Evolutionary conservation across 139 green algal species (phyloP).

Genomic region (Edaphochlamys debaryana): DNA sequence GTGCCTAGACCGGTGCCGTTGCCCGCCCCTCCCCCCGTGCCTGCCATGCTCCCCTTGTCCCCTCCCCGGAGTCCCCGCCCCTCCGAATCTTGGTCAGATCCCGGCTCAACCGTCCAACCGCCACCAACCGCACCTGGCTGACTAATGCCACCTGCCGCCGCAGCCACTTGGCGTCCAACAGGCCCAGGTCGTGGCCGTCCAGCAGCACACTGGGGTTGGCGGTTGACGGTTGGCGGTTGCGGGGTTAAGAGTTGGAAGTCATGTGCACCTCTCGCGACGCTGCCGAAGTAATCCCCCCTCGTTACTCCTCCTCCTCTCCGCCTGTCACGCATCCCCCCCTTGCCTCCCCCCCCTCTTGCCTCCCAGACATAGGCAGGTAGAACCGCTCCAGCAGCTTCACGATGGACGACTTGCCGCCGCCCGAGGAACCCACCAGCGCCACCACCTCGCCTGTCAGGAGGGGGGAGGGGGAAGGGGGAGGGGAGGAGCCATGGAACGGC

Average conservation of each 20-base stretch:
- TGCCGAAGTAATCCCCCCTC: neutral
- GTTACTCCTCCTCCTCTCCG: constrained; percentile 15
- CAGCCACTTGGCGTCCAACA: constrained; percentile 75
- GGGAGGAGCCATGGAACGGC: too few species aligned
- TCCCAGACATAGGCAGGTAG: constrained; percentile 74
- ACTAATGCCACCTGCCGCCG: constrained; percentile 56
- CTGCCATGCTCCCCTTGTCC: too few species aligned
- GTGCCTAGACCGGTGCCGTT: too few species aligned
- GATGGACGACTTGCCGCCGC: constrained; percentile 89
- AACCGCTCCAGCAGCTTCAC: constrained; percentile 94
- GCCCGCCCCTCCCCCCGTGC: too few species aligned
- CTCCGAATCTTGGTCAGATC: too few species aligned
- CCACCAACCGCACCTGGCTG: neutral
- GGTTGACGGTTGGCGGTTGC: too few species aligned
- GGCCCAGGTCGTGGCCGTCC: constrained; percentile 78
- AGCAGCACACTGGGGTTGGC: constrained; percentile 75
- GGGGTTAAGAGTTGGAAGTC: too few species aligned
- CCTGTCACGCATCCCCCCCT: neutral
- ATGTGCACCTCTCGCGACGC: too few species aligned
- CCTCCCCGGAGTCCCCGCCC: too few species aligned
- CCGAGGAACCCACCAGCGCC: constrained; percentile 87
- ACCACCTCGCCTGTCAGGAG: constrained; percentile 71
- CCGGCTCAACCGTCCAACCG: neutral
- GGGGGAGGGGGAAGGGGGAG: neutral
- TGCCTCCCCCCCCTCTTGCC: neutral